These are phyloP conservation scores for Exophiala sp. DNA, from an alignment of 2,329 filamentous ascomycete species.

Conservation along the genomic window DNA sequence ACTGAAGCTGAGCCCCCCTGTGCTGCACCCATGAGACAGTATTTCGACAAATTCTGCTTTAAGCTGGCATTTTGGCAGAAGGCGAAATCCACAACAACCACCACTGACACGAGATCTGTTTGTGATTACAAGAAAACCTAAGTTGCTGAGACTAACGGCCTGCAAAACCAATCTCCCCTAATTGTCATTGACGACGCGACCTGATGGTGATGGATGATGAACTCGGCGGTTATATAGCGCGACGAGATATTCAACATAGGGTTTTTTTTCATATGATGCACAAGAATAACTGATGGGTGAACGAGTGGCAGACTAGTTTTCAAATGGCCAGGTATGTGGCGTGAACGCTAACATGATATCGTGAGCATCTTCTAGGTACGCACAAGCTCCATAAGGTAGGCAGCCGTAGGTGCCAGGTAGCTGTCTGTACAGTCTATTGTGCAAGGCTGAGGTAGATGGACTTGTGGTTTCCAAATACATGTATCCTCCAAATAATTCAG, in stretches of 20 bases:
- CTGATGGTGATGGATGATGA: slow-evolving; percentile 5
- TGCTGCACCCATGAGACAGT: background rate
- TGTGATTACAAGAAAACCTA: background rate
- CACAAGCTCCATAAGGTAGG: too few species aligned
- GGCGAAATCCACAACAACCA: background rate
- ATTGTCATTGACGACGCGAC: slow-evolving; percentile 3
- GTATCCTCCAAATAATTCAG: too few species aligned
- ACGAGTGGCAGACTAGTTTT: too few species aligned
- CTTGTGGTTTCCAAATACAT: too few species aligned
- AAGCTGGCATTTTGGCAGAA: slow-evolving; percentile 12
- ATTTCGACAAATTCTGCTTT: slow-evolving; percentile 10
- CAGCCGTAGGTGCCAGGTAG: too few species aligned
- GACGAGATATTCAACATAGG: slow-evolving; percentile 21
- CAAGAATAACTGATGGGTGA: too few species aligned
- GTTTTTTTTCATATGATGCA: slow-evolving; percentile 6
- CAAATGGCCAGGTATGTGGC: too few species aligned
- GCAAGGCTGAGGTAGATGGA: background rate
- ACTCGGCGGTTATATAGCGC: slow-evolving; percentile 21
- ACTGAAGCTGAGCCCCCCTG: slow-evolving; percentile 8
- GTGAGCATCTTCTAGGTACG: too few species aligned
- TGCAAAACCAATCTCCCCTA: slow-evolving; percentile 8
- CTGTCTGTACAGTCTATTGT: background rate
- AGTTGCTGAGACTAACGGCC: background rate
- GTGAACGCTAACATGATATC: too few species aligned
- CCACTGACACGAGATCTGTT: background rate